Base-by-base conservation (phyloP, 805 yeast genomes). In the Torulaspora microellipsoides region DNA sequence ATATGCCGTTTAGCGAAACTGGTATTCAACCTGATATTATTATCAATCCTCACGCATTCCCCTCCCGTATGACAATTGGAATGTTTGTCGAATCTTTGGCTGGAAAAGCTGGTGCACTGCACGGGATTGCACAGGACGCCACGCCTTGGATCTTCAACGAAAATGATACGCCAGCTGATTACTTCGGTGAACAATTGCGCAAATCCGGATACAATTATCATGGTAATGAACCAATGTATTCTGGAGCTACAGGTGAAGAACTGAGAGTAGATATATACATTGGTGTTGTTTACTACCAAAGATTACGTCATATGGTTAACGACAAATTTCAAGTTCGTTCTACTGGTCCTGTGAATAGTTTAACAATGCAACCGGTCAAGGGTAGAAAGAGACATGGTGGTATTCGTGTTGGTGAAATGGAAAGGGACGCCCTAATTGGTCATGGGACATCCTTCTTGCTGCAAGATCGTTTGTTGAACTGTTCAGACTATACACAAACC, bases 371-470 rank as follows among this genome's bases (percentile, higher is more conserved):
- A 76, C 99, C 99, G 32, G 99, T 93, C 44, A 93, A 93, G 72
- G 99, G 99, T 60, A 84, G 99, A 73, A 93, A 93, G 82, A 81
- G 98, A 72, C 81, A 85, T 53, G 99, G 99, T 70, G 99, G 99
- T 84, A 93, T 93, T 56, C 95, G 99, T 77, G 95, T 93, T 31
- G 99, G 99, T 67, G 99, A 93, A 69, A 93, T 93, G 99, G 99
- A 93, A 71, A 85, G 99, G 72, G 99, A 93, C 77, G 99, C 99
- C 2, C 74, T 93, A 58, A 89, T 93, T 66, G 99, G 98, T 47
- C 99, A 93, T 63, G 99, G 99, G 69, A 85, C 99, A 6, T 89
- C 99, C 1, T 93, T 78, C 80, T 70, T 93, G 58, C 72, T 93
- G 55, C 98, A 91, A 68, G 99, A 93, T 66, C 82, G 99, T 69